Evolutionary conservation across 352 stramenopile species (phyloP).

Genomic region (Phytophthora hibernalis): DNA sequence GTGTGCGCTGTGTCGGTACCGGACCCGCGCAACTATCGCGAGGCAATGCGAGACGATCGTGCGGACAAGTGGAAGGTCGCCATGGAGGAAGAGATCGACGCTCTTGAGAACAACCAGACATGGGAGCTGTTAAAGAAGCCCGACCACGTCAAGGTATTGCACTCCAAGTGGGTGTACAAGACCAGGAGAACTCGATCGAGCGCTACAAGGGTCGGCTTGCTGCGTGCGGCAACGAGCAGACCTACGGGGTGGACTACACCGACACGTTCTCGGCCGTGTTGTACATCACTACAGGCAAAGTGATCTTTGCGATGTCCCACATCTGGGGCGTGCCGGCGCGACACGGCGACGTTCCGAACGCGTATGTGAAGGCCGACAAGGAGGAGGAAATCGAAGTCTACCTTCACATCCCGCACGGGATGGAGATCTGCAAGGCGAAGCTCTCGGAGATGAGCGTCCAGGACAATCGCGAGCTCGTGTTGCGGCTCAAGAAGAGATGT

Average conservation of each 20-base stretch:
- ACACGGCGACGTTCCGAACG: constrained; percentile 40
- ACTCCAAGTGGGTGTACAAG: constrained; percentile 38
- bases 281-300: constrained; percentile 28
- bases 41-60: background rate
- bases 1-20: background rate
- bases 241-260: constrained; percentile 18
- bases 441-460: background rate
- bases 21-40: constrained; percentile 14
- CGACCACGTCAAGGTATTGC: background rate
- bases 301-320: constrained; percentile 16
- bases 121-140: background rate
- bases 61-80: background rate
- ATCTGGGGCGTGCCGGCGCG: constrained; percentile 14
- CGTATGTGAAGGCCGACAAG: constrained; percentile 34
- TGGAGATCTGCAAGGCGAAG: constrained; percentile 12
- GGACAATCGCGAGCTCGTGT: constrained; percentile 10
- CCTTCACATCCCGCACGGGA: constrained; percentile 24
- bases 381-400: constrained; percentile 30
- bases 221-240: constrained; percentile 26
- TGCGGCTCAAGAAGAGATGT: constrained; percentile 33
- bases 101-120: constrained; percentile 9
- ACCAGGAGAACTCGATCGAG: constrained; percentile 19
- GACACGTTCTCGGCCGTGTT: constrained; percentile 35
- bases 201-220: constrained; percentile 31
- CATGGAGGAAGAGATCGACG: constrained; percentile 2